Conservation (phyloP, 768 basidiomycete genomes). For the Leucogyrophana mollusca region DNA sequence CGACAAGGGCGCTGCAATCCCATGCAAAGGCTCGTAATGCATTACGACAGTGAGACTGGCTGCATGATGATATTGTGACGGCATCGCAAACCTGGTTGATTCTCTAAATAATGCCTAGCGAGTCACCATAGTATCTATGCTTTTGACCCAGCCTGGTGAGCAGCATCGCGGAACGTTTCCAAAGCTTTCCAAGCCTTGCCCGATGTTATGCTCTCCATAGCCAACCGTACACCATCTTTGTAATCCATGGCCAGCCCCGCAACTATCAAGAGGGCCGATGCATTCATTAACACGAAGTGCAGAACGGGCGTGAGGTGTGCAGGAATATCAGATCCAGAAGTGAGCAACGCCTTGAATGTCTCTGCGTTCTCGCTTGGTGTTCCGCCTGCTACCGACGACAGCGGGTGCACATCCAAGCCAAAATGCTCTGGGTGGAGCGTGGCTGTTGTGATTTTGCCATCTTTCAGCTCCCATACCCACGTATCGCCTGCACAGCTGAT, state of each 20-base stretch:
- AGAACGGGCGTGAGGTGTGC: slow-evolving; percentile 58
- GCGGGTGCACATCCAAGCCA: slow-evolving; percentile 69
- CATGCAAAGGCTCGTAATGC: too few relatives aligned
- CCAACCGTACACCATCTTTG: slow-evolving; percentile 68
- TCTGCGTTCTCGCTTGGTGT: slow-evolving; percentile 79
- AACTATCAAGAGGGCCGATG: slow-evolving; percentile 84
- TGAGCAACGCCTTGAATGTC: slow-evolving; percentile 65
- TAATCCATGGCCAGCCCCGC: slow-evolving; percentile 72
- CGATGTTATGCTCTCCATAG: slow-evolving; percentile 56
- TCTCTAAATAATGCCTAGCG: too few relatives aligned
- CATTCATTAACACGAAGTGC: slow-evolving; percentile 90
- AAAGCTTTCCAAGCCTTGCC: slow-evolving; percentile 62
- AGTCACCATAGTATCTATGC: neutral
- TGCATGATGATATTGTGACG: too few relatives aligned
- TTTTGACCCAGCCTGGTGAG: slow-evolving; percentile 13
- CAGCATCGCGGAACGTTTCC: slow-evolving; percentile 47
- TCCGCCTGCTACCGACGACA: slow-evolving; percentile 69
- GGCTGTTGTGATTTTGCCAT: slow-evolving; percentile 62
- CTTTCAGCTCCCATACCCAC: slow-evolving; percentile 75
- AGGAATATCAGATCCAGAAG: slow-evolving; percentile 54
- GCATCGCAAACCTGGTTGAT: too few relatives aligned
- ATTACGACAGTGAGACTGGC: too few relatives aligned
- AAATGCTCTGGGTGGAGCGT: slow-evolving; percentile 73
- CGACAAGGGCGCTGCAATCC: too few relatives aligned
- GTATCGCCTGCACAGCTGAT: slow-evolving; percentile 93